These are phyloP conservation scores for Candida ovalis DNA, from an alignment of 805 yeast species.

Conservation along the genomic window DNA sequence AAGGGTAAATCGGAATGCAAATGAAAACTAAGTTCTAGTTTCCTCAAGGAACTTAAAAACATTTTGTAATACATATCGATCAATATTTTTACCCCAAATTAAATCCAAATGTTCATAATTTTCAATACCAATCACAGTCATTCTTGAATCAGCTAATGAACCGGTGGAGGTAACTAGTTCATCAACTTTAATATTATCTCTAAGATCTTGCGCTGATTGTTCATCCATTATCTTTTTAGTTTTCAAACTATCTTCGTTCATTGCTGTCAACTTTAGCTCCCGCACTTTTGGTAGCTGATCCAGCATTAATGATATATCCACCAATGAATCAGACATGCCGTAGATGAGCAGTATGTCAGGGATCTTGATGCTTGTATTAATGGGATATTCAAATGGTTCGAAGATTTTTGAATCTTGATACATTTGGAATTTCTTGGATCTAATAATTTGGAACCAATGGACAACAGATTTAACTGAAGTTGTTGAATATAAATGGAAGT, in stretches of 20 bases:
- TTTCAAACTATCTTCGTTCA: neutral
- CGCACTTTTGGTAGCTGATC: slow-evolving; percentile 35
- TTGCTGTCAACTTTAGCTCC: slow-evolving; percentile 1
- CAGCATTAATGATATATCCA: slow-evolving; percentile 76
- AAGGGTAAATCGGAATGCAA: neutral
- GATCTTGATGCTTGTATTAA: slow-evolving; percentile 49
- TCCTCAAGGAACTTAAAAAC: slow-evolving; percentile 26
- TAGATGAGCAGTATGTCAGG: slow-evolving; percentile 71
- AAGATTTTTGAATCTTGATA: slow-evolving; percentile 69
- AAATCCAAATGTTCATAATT: slow-evolving; percentile 87
- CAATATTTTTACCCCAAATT: slow-evolving; percentile 83
- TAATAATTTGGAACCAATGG: slow-evolving; percentile 94
- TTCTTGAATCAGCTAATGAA: slow-evolving; percentile 4
- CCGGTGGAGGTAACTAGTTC: slow-evolving; percentile 4
- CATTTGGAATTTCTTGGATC: slow-evolving; percentile 79
- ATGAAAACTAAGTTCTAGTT: neutral
- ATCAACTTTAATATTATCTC: slow-evolving; percentile 17
- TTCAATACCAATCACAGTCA: slow-evolving; percentile 46
- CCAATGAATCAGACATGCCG: slow-evolving; percentile 80
- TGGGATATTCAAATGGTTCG: slow-evolving; percentile 41
- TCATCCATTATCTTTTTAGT: neutral
- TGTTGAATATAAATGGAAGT: slow-evolving; percentile 84
- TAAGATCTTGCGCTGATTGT: neutral
- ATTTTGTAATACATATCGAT: slow-evolving; percentile 40
- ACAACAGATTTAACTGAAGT: slow-evolving; percentile 90